Base-by-base conservation (phyloP, 2,329 filamentous ascomycete genomes). In the Capronia coronata region DNA sequence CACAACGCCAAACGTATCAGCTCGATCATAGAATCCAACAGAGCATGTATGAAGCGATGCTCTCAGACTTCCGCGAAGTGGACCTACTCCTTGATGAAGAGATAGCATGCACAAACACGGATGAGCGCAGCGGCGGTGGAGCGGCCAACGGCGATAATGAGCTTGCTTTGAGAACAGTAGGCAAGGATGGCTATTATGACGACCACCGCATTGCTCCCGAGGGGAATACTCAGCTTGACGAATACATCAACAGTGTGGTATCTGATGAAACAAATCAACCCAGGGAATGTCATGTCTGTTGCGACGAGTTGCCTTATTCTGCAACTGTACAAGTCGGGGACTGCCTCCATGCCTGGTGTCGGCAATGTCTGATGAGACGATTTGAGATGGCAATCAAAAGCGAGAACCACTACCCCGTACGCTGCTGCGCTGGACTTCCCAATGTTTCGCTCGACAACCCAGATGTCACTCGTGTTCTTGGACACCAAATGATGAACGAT, bases 301-400 rank as follows among this genome's bases (percentile, higher is more conserved):
- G 21, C 27, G 30, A 40, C 29, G 3, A 39, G 3, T 14, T 13
- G 5, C 27, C 18, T 2, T 35, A 34, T 27, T 44, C 37, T 29
- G 38, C 32, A 18, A 39, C 30, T 16, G 34, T 45, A 16, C 14
- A 16, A 10, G 14, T 46, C 38, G 40, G 22, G 9, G 21, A 43
- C 7, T 56, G 53, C 43, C 7, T 22, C 14, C 49, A 56, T 30
- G 23, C 25, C 42, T 56, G 50, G 53, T 54, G 53, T 40, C 46
- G 46, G 27, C 8, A 22, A n/a, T 56, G 53, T 40, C 14, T 56
- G 8, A 22, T 13, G 29, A 13, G 29, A 4, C 16, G 27, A 2
- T 44, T 56, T 32, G 42, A 45, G 7, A 25, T 38, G 19, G 51
- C 43, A 2, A n/a, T 49, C 10, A 54, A 51, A 27, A 48, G 40